Conservation (phyloP, 2,329 filamentous ascomycete genomes). For the Pestalotiopsis fici region DNA sequence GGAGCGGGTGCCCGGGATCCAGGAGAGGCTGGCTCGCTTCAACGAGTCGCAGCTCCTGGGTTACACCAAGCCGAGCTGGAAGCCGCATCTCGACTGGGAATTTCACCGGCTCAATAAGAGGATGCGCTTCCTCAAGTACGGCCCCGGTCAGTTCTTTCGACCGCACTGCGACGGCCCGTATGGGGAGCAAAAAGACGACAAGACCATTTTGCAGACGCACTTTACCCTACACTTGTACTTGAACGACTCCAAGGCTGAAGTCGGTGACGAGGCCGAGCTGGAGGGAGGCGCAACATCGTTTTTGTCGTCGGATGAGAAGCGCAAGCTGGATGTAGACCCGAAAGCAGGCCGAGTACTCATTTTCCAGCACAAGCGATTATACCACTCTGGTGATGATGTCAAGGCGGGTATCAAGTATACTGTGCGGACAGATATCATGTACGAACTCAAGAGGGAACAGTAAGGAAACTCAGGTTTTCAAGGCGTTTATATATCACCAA, state of each 20-base stretch:
- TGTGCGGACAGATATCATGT: conserved; percentile 57
- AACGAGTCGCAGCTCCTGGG: conserved; percentile 33
- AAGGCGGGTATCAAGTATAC: conserved; percentile 55
- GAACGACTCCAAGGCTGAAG: conserved; percentile 47
- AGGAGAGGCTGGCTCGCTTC: conserved; percentile 37
- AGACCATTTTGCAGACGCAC: conserved; percentile 40
- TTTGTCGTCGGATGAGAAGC: conserved; percentile 41
- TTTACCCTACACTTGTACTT: conserved; percentile 60
- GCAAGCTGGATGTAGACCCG: conserved; percentile 53
- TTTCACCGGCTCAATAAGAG: conserved; percentile 66
- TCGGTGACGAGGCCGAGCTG: conserved; percentile 33
- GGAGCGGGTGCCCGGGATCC: conserved; percentile 39
- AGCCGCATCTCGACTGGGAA: conserved; percentile 32
- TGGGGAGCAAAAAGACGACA: conserved; percentile 49
- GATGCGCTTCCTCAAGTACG: conserved; percentile 75
- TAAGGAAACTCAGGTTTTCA: neutral
- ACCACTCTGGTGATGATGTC: conserved; percentile 57
- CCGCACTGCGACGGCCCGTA: conserved; percentile 71
- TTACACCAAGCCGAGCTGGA: conserved; percentile 32
- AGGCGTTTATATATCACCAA: too few species aligned
- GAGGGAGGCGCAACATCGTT: conserved; percentile 59
- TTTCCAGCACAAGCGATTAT: conserved; percentile 55
- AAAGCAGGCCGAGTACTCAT: conserved; percentile 60
- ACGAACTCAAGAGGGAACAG: conserved; percentile 28
- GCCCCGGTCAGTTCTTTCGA: conserved; percentile 71